phyloP scores from a whole-genome alignment of 108 stramenopile genomes.

The Skeletonema tropicum region DNA sequence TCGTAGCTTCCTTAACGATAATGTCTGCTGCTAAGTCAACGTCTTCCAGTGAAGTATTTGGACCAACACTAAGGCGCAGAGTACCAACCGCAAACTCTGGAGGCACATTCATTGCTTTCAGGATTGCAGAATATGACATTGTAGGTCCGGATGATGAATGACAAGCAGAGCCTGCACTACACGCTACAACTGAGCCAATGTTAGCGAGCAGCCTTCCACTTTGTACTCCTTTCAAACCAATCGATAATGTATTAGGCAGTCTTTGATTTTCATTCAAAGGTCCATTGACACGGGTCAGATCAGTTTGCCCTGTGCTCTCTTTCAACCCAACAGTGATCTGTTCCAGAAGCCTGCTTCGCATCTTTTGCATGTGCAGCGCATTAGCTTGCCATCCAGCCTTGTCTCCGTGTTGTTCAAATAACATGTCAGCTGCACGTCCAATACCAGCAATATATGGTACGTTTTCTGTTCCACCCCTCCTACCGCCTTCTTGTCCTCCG shows the following conservation, averaged over 20 bases:
- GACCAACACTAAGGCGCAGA: conserved; percentile 90
- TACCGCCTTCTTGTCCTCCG: conserved; percentile 88
- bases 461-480: conserved; percentile 95
- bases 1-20: conserved; percentile 62
- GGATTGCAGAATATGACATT: conserved; percentile 64
- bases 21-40: conserved; percentile 84
- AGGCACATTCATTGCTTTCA: conserved; percentile 89
- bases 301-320: conserved; percentile 8
- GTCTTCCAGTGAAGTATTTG: conserved; percentile 76
- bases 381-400: conserved; percentile 44
- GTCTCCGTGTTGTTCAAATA: conserved; percentile 18
- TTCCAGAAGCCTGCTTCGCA: conserved; percentile 68
- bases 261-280: conserved; percentile 61
- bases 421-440: conserved; percentile 77
- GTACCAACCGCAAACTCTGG: conserved; percentile 86
- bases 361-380: conserved; percentile 63
- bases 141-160: conserved; percentile 64
- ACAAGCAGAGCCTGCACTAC: conserved; percentile 93
- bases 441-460: conserved; percentile 92
- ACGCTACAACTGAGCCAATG: conserved; percentile 81
- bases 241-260: conserved; percentile 94
- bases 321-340: conserved; percentile 52
- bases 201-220: conserved; percentile 60
- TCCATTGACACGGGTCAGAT: conserved; percentile 74
- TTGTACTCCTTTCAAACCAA: conserved; percentile 72